phyloP scores from a whole-genome alignment of 192 early-diverging fungal species.

The Coemansia guatemalensis region DNA sequence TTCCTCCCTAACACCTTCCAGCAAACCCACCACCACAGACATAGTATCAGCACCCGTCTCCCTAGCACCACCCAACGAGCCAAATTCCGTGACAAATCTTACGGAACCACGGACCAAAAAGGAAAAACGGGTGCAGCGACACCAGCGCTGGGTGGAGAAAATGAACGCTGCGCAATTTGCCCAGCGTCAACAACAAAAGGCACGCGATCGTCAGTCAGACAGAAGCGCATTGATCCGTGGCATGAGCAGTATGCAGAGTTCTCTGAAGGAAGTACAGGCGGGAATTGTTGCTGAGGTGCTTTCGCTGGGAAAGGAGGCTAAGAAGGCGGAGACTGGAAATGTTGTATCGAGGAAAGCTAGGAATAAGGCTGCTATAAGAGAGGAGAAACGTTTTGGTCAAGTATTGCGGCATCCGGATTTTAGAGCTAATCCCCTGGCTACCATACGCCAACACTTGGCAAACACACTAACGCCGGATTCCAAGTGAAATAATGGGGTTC shows the following conservation, averaged over 20 bases:
- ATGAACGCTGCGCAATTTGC: slow-evolving; percentile 55
- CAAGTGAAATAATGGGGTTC: no score
- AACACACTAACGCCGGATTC: slow-evolving; percentile 73
- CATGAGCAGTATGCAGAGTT: slow-evolving; percentile 52
- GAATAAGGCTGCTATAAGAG: slow-evolving; percentile 63
- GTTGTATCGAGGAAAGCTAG: slow-evolving; percentile 54
- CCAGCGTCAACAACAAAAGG: slow-evolving; percentile 52
- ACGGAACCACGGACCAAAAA: slow-evolving; percentile 48
- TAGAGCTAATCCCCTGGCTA: slow-evolving; percentile 65
- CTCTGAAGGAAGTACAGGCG: slow-evolving; percentile 29
- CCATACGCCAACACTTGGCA: slow-evolving; percentile 71
- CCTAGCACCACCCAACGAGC: no score
- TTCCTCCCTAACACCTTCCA: not conserved
- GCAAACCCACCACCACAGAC: not conserved
- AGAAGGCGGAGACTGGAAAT: not conserved
- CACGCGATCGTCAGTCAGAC: slow-evolving; percentile 41
- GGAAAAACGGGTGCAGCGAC: slow-evolving; percentile 57
- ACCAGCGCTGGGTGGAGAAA: slow-evolving; percentile 66
- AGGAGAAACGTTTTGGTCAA: slow-evolving; percentile 75
- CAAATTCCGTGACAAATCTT: no score
- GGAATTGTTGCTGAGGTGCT: slow-evolving; percentile 25
- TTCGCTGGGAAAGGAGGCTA: slow-evolving; percentile 3
- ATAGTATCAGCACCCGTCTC: not conserved
- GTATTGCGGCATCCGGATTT: slow-evolving; percentile 71
- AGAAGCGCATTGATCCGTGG: slow-evolving; percentile 56